Evolutionary conservation across 2,329 filamentous ascomycete species (phyloP), one percentile per base, ranked within the genome.

Genomic region (Phialemonium atrogriseum): DNA sequence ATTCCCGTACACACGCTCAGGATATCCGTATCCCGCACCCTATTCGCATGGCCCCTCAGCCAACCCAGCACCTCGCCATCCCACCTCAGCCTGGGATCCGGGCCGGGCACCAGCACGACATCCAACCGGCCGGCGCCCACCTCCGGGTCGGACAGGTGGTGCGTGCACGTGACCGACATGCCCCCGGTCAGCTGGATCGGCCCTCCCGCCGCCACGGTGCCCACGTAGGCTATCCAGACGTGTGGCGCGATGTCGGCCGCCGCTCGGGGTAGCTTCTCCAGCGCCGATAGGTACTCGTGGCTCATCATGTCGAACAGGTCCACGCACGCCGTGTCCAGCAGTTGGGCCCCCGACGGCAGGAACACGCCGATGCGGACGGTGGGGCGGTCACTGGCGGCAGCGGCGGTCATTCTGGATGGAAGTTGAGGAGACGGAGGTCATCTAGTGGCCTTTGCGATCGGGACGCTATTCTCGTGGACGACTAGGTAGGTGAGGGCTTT

Each of bases 1-100:
- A 64, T 56, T 0, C 68, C 69, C 4, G 68, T 68, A 49, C 69
- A 74, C 8, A 73, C 56, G 38, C 61, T 60, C 36, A 73, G 47
- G 23, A 74, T 55, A 36, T 73, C 68, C 10, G 64, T 64, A n/a
- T n/a, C n/a, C 5, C 42, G 52, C 28, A 48, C 47, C 7, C 13
- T 14, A 20, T 24, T 25, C 17, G 43, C 55, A 35, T 73, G 69
- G 4, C 32, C 45, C 7, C 49, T 47, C 26, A 73, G 41, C 58
- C 68, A 73, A 23, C 48, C 49, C n/a, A 60, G 38, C 2, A 48
- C 54, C 1, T 49, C 54, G 24, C 54, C 35, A 9, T 53, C 51
- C 32, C 54, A 59, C 5, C 32, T 35, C 3, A 30, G 35, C 0
- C 14, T 19, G 1, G 67, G 68, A 30, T 70, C 59, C 14, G 67